Evolutionary conservation across 768 basidiomycete genomes (phyloP), one percentile per base, ranked within the genome.

Genomic region (Xanthoconium stramineum): DNA sequence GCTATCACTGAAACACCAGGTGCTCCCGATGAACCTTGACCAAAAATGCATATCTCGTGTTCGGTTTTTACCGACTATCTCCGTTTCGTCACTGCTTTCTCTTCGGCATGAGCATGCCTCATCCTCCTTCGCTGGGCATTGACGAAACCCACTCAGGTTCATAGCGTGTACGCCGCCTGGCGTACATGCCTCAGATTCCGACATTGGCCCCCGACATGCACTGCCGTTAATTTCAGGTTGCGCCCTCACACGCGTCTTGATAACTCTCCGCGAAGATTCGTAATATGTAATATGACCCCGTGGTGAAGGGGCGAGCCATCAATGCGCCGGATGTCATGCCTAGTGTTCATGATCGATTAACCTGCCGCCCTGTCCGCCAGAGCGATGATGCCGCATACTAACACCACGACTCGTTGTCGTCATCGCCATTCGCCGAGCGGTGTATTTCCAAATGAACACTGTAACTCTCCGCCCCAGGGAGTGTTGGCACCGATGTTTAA

Each of bases 231-330:
- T 57, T 50, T 48, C 60, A 56, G n/a, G 57, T 58, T 68, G 60
- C 65, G 63, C 60, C 57, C 35, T 62, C 35, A 62, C 65, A 66
- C 63, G 63, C 60, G 53, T 35, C 36, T 37, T 49, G 52, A 56
- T 51, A 65, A 42, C 2, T 57, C 60, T 65, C 58, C 66, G 65
- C 66, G 57, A 63, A 47, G 33, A 44, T 57, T 57, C 17, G 37
- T 56, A 63, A 68, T 66, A 66, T 66, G 65, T 66, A 66, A 66
- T 66, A 66, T 47, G 50, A 29, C 56, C 64, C 61, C 64, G 64
- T 66, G 66, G 56, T 54, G 45, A 29, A 24, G 44, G 46, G 50
- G 63, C 43, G 54, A 64, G 42, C 55, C 65, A 55, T 67, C 65
- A 65, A 60, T 52, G 59, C 62, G 62, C 47, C 57, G 56, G 57